Conservation (phyloP, 148 eudicot species). For the Rhododendron vialii region DNA sequence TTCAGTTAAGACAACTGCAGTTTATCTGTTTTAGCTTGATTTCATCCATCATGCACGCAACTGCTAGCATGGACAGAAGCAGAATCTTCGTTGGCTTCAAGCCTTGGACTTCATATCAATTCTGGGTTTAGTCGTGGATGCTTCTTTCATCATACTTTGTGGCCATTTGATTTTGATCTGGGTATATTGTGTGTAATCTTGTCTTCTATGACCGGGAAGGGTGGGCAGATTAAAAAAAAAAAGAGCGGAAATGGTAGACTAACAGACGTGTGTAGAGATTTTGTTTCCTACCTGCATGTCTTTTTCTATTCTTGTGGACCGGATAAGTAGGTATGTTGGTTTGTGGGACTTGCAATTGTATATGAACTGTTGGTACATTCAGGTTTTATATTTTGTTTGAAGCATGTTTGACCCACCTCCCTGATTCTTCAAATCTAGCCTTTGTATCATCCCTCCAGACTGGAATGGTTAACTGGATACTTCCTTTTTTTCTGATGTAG, state of each 20-base stretch:
- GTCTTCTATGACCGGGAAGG: neutral
- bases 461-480: neutral
- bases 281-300: neutral
- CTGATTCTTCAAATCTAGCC: conserved; percentile 1
- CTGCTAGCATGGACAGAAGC: neutral
- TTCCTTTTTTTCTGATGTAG: conserved; percentile 28
- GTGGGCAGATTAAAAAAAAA: too few species aligned
- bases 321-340: neutral
- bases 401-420: neutral
- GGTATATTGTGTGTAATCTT: neutral
- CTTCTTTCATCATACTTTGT: neutral
- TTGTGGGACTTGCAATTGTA: neutral
- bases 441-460: neutral
- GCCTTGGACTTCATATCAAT: neutral
- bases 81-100: conserved; percentile 1
- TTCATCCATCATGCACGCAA: neutral
- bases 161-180: neutral
- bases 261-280: neutral
- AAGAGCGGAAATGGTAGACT: neutral
- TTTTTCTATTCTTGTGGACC: neutral
- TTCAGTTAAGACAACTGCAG: conserved; percentile 4
- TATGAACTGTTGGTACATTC: neutral
- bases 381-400: neutral
- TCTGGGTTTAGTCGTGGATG: neutral
- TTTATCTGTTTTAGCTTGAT: neutral